Percentiles rank a stretch among this genome's conserved stretches.
Evolutionary conservation across 345 rosid species (phyloP).

Genomic region (Pelargonium nanum): DNA sequence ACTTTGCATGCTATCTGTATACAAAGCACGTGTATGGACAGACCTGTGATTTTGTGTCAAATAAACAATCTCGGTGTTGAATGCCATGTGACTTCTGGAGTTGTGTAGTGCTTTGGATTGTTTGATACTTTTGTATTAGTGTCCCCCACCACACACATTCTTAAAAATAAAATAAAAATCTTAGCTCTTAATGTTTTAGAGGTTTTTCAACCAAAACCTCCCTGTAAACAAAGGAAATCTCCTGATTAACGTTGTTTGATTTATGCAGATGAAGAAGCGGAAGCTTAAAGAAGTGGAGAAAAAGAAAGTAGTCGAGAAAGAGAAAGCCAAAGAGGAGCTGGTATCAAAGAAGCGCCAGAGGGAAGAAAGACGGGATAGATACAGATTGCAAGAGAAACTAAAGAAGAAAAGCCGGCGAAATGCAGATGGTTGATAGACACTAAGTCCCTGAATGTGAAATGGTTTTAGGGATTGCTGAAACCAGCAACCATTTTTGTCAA

Average conservation of each 20-base stretch:
- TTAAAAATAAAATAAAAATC: too few species aligned
- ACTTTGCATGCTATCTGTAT: too few species aligned
- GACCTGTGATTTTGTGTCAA: too few species aligned
- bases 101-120: too few species aligned
- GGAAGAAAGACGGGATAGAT: constrained; percentile 70
- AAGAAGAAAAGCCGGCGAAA: constrained; percentile 42
- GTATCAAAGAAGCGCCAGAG: constrained; percentile 56
- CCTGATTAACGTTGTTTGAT: neutral
- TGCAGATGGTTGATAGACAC: constrained; percentile 22
- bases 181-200: neutral
- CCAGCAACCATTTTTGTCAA: too few species aligned
- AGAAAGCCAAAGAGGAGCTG: constrained; percentile 66
- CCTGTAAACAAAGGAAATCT: neutral
- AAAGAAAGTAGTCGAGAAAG: constrained; percentile 36
- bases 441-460: too few species aligned
- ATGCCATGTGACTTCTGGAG: too few species aligned
- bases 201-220: neutral
- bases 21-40: too few species aligned
- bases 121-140: too few species aligned
- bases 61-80: too few species aligned
- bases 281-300: constrained; percentile 51
- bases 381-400: constrained; percentile 50
- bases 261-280: constrained; percentile 48
- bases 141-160: too few species aligned
- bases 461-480: too few species aligned